phyloP scores from a whole-genome alignment of 2,329 filamentous ascomycete species.

The Sporothrix schenckii region DNA sequence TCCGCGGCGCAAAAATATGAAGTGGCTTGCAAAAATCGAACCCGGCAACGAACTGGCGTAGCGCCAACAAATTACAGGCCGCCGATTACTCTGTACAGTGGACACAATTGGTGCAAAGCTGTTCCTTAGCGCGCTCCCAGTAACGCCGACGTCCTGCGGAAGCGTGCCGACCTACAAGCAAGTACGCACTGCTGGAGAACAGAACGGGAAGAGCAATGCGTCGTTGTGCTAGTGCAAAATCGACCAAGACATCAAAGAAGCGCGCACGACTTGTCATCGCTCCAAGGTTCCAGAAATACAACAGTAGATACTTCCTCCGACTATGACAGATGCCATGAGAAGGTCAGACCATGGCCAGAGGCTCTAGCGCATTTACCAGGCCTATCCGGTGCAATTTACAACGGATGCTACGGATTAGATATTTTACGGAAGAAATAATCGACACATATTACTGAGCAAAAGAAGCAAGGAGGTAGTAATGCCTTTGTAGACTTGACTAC shows the following conservation, averaged over 20 bases:
- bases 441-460: background rate
- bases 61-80: constrained; percentile 16
- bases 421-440: background rate
- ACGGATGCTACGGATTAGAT: background rate
- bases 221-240: background rate
- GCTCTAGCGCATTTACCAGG: background rate
- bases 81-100: constrained; percentile 1
- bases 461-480: no score
- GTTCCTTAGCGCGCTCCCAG: constrained; percentile 6
- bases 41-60: constrained; percentile 6
- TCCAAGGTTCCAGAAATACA: no score
- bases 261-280: background rate
- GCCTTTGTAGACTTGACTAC: no score
- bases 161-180: constrained; percentile 9
- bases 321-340: background rate
- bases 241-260: background rate
- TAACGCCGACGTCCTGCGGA: constrained; percentile 12
- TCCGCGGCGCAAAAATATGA: background rate
- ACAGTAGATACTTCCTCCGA: no score
- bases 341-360: background rate
- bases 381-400: constrained; percentile 6
- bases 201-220: background rate
- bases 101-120: constrained; percentile 16
- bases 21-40: constrained; percentile 24
- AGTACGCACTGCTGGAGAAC: background rate